Conservation (phyloP, 805 yeast species). For the Wickerhamiella dianesei region DNA sequence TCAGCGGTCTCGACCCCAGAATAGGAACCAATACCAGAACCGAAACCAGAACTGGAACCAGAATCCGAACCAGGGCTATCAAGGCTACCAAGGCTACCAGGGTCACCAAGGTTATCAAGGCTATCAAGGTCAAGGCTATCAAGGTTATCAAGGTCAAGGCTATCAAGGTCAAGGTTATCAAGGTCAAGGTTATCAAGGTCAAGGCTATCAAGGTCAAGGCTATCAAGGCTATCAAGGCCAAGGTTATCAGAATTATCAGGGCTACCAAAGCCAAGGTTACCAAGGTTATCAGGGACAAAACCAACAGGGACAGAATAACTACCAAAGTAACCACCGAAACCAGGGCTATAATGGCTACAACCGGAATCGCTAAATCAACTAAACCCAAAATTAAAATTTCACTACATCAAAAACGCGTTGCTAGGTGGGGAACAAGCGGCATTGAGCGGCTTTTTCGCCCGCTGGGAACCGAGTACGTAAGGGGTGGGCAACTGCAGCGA, state of each 20-base stretch:
- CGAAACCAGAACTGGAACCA: too few species aligned
- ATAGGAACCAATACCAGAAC: slow-evolving; percentile 19
- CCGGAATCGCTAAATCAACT: too few species aligned
- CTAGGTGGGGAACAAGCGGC: too few species aligned
- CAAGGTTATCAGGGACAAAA: background rate
- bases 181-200: slow-evolving; percentile 15
- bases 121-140: slow-evolving; percentile 6
- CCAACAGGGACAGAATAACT: background rate
- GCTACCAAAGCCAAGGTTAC: background rate
- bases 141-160: slow-evolving; percentile 7
- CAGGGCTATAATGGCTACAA: background rate
- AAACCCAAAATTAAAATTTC: too few species aligned
- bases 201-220: slow-evolving; percentile 10
- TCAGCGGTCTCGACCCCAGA: slow-evolving; percentile 5
- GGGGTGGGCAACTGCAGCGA: background rate
- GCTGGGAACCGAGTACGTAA: background rate
- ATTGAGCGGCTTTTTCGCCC: background rate
- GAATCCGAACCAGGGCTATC: slow-evolving; percentile 11
- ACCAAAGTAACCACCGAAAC: background rate
- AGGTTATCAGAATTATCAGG: slow-evolving; percentile 1
- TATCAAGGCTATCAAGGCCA: slow-evolving; percentile 3
- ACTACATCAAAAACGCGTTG: too few species aligned
- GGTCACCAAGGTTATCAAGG: slow-evolving; percentile 14
- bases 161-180: slow-evolving; percentile 16
- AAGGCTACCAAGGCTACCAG: slow-evolving; percentile 10